phyloP scores from a whole-genome alignment of 1,139 yeast genomes.

The Hemisphaericaspora lyxosophila region DNA sequence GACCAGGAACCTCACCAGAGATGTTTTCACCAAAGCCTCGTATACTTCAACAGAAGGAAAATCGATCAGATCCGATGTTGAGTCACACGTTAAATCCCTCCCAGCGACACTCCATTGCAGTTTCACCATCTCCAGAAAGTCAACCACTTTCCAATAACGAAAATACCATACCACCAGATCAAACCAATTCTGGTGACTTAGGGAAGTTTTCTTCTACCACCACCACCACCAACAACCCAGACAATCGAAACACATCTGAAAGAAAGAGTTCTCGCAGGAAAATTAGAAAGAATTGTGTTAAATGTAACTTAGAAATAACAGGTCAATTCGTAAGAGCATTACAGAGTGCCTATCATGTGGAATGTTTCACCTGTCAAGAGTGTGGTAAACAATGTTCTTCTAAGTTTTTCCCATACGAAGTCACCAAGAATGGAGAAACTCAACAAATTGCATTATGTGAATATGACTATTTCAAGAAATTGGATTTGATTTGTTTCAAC shows the following conservation, averaged over 20 bases:
- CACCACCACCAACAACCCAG: slow-evolving; percentile 10
- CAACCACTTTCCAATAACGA: too few relatives aligned
- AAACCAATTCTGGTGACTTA: too few relatives aligned
- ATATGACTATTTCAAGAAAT: slow-evolving; percentile 83
- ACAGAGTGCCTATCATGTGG: slow-evolving; percentile 76
- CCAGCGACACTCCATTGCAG: slow-evolving; percentile 19
- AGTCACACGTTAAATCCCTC: slow-evolving; percentile 10
- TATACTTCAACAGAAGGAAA: neutral
- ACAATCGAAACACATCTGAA: too few relatives aligned
- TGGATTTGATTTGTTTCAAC: slow-evolving; percentile 77
- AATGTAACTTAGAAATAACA: slow-evolving; percentile 65
- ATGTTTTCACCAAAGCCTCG: slow-evolving; percentile 3
- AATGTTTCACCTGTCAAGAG: slow-evolving; percentile 82
- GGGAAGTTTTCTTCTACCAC: slow-evolving; percentile 3
- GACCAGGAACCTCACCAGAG: slow-evolving; percentile 11
- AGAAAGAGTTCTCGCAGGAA: slow-evolving; percentile 18
- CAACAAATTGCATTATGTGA: slow-evolving; percentile 82
- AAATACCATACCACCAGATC: slow-evolving; percentile 1
- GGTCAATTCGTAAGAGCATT: slow-evolving; percentile 88
- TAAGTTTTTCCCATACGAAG: slow-evolving; percentile 64
- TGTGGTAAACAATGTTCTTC: slow-evolving; percentile 76
- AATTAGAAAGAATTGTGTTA: slow-evolving; percentile 50
- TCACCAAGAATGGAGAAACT: slow-evolving; percentile 29
- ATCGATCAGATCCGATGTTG: slow-evolving; percentile 7
- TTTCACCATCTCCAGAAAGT: slow-evolving; percentile 17